A percentile compares a stretch with the other conserved stretches of the same genome.
Evolutionary conservation across 352 stramenopile species (phyloP).

Genomic region (Pseudoperonospora humuli): DNA sequence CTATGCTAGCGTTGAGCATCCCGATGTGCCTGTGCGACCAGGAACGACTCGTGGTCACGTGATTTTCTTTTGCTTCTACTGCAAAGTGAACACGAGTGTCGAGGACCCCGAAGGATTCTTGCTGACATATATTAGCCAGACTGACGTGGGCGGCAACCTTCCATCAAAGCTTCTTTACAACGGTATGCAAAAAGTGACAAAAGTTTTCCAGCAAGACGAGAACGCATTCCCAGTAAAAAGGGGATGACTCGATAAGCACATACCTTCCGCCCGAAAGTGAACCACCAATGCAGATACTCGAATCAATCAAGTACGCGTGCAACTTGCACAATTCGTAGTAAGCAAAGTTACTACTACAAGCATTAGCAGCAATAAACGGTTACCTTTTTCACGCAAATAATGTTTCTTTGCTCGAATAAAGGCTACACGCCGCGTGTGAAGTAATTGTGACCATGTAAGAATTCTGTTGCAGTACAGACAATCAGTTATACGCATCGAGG

Average conservation of each 20-base stretch:
- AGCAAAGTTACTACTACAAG: no score
- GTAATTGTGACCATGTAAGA: no score
- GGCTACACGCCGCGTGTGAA: no score
- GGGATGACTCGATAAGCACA: neutral
- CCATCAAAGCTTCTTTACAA: constrained; percentile 45
- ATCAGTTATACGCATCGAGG: no score
- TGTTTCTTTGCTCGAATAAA: no score
- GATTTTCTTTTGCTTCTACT: constrained; percentile 39
- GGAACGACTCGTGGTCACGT: constrained; percentile 30
- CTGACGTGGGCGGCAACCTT: constrained; percentile 43
- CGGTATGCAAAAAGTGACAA: constrained; percentile 53
- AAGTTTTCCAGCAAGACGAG: constrained; percentile 35
- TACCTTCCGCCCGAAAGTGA: neutral
- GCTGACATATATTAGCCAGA: constrained; percentile 46
- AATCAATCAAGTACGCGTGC: neutral
- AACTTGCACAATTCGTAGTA: no score
- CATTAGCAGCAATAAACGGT: no score
- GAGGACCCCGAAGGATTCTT: constrained; percentile 26
- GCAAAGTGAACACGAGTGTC: constrained; percentile 18
- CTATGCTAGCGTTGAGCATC: constrained; percentile 40
- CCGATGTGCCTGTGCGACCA: constrained; percentile 26
- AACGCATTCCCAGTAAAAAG: constrained; percentile 27
- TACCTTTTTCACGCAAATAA: no score
- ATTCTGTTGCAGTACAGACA: no score
- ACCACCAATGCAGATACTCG: constrained; percentile 1